phyloP scores from a whole-genome alignment of 768 basidiomycete species.

The Panellus pusillus region DNA sequence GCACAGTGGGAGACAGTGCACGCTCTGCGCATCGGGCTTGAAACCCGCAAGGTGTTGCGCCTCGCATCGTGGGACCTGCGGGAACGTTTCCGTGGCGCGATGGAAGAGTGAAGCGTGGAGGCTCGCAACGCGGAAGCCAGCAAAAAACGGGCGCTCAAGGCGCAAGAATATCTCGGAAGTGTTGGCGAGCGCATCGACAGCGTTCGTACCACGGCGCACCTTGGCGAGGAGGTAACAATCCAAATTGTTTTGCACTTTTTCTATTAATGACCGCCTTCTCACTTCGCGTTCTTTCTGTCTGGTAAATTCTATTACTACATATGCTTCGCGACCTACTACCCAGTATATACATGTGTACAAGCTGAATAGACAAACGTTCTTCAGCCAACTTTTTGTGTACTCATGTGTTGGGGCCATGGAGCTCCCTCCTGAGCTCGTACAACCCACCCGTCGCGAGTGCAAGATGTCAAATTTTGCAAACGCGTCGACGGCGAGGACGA shows the following conservation, averaged over 20 bases:
- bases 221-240: conserved; percentile 16
- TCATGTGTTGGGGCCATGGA: too few species aligned
- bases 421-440: too few species aligned
- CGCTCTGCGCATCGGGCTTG: conserved; percentile 67
- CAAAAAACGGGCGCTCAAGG: conserved; percentile 66
- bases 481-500: conserved; percentile 59
- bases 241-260: conserved; percentile 8
- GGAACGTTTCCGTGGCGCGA: conserved; percentile 75
- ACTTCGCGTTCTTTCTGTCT: conserved; percentile 7
- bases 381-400: conserved; percentile 49
- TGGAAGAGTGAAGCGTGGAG: conserved; percentile 79
- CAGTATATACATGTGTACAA: not conserved
- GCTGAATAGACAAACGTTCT: not conserved
- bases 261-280: conserved; percentile 7
- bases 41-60: conserved; percentile 92
- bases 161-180: conserved; percentile 69
- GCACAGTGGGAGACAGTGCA: conserved; percentile 68
- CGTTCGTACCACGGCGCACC: conserved; percentile 36
- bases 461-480: conserved; percentile 76
- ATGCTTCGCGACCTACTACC: not conserved
- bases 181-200: conserved; percentile 48
- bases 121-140: conserved; percentile 75
- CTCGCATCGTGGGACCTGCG: conserved; percentile 88
- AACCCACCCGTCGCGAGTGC: conserved; percentile 78
- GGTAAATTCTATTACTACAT: too few species aligned